Evolutionary conservation across 1,284 basidiomycete species (phyloP), one percentile per base, ranked within the genome.

Genomic region (Vanrija pseudolonga): DNA sequence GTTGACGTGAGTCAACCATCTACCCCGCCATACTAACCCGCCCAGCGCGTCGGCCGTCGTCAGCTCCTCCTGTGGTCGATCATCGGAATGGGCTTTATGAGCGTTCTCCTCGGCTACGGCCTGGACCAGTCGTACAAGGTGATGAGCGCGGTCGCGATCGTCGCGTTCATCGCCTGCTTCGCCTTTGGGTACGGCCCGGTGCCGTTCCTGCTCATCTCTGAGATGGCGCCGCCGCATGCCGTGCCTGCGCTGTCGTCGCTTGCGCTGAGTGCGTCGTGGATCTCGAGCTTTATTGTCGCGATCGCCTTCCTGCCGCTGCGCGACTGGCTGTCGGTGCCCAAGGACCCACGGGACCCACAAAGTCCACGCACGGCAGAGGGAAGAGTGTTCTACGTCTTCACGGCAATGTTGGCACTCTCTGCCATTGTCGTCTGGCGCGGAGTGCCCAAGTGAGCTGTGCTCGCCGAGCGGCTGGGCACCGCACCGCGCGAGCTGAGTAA

Each of bases 121-220:
- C 78, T 96, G 54, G 80, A 92, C 68, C 78, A 78, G 4, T 82
- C 82, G 37, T 74, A 81, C 53, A 81, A 82, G 14, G 73, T 78
- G 6, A 67, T 92, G 9, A 84, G 88, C 8, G 91, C 88, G 51
- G 68, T 89, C 22, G 83, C 88, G 4, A 90, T 96, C 61, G 75
- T 91, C 45, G 80, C 83, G 2, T 94, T 96, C 70, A 86, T 96
- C 36, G 89, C 88, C 69, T 88, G 88, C 0, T 97, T 95, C 71
- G 88, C 90, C 0, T 78, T 89, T 38, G 93, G 93, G 1, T 80
- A 96, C n/a, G 93, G 93, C 1, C 92, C 93, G 1, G 78, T 96
- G 36, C 93, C 93, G 0, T 96, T 93, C 70, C 85, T 97, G 41
- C 87, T 96, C 74, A 85, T 95, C 28, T 85, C 90, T n/a, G 93